Base-by-base conservation (phyloP, 2,329 filamentous ascomycete species). In the Apiospora marii region DNA sequence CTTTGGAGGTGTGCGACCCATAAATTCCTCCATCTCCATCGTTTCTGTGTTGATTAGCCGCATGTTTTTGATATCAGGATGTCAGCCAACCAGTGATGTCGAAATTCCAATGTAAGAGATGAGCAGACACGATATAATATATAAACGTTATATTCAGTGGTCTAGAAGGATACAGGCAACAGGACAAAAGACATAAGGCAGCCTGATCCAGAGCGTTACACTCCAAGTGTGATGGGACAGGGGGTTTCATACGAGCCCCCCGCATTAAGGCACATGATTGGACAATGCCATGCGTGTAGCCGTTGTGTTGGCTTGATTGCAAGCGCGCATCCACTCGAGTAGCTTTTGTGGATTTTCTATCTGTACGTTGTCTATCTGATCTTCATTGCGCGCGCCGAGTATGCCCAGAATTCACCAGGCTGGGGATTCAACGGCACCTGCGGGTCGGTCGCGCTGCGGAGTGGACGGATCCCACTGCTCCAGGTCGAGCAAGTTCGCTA, bases 21-120 rank as follows among this genome's bases (percentile, higher is more conserved):
- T 44, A 41, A 67, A 37, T n/a, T 67, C 34, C 44, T 67, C 64
- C 64, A 67, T 22, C 34, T 44, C 34, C 64, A 67, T 37, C 24
- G 64, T 67, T 24, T 67, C 44, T 7, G 64, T 43, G 30, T 67
- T 67, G 64, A 67, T 67, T 5, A 67, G 34, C 13, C 64, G 44
- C 64, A 67, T 67, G 27, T 6, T 41, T 67, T 24, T 24, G 24
- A 27, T n/a, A 22, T 22, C 19, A 48, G 19, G 46, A 22, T 48
- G 46, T 22, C 19, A 8, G 19, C 8, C 46, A 22, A 8, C 8
- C 46, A 8, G 22, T 22, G 46, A 22, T 22, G 16, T 4, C 27
- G 46, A 48, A 19, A 48, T 22, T 48, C 19, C 46, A 48, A 48
- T 48, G 46, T 8, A 22, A 48, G 46, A 6, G 46, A 19, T 19